Conservation (phyloP, 306 rosid species). For the Gleditsia sinensis region DNA sequence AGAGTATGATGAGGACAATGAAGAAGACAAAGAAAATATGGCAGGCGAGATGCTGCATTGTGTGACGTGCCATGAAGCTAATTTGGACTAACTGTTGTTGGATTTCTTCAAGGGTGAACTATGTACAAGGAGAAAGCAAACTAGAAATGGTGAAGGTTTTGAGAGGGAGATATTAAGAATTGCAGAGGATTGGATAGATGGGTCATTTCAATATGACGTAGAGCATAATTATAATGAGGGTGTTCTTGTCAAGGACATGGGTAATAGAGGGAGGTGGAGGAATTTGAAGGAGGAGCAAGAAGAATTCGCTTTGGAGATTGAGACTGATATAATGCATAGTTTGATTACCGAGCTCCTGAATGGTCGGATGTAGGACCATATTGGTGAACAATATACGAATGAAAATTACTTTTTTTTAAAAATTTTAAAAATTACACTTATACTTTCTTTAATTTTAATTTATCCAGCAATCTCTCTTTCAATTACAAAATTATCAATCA, state of each 20-base stretch:
- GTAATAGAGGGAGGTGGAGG: conserved; percentile 50
- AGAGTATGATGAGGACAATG: conserved; percentile 18
- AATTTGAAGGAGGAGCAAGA: conserved; percentile 53
- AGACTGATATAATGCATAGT: conserved; percentile 38
- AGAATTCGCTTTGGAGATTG: conserved; percentile 59
- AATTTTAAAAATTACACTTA: too few relatives aligned
- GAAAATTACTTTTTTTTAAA: too few relatives aligned
- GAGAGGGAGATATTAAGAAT: conserved; percentile 42
- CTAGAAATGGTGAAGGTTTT: conserved; percentile 26
- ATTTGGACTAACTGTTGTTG: conserved; percentile 44
- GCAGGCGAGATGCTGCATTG: conserved; percentile 48
- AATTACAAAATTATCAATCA: too few relatives aligned
- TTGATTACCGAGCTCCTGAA: conserved; percentile 56
- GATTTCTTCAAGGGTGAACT: conserved; percentile 62
- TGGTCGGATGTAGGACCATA: too few relatives aligned
- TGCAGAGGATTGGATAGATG: conserved; percentile 57
- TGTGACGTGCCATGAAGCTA: conserved; percentile 4
- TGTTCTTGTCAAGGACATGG: conserved; percentile 57
- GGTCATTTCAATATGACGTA: conserved; percentile 35
- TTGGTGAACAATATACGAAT: too few relatives aligned
- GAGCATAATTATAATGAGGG: conserved; percentile 48
- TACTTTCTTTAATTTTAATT: too few relatives aligned
- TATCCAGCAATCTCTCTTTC: too few relatives aligned
- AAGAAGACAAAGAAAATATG: conserved; percentile 22
- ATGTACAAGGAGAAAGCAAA: conserved; percentile 27